Evolutionary conservation across 2,329 filamentous ascomycete species (phyloP).

Genomic region (Neocatenulostroma microsporum): DNA sequence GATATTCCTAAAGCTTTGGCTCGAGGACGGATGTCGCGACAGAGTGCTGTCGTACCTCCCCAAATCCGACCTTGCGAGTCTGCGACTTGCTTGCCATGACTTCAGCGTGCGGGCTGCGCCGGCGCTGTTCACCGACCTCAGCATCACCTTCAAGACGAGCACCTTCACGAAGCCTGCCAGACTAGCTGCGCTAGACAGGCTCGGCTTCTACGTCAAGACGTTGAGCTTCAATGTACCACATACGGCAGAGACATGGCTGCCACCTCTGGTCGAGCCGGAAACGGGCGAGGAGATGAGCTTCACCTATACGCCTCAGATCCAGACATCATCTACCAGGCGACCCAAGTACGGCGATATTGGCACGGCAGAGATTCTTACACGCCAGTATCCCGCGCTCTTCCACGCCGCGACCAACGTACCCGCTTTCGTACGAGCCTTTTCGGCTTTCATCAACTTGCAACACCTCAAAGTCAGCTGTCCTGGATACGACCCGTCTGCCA

Average conservation of each 20-base stretch:
- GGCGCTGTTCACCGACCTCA: conserved; percentile 60
- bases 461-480: conserved; percentile 72
- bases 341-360: conserved; percentile 75
- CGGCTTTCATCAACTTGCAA: conserved; percentile 58
- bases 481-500: conserved; percentile 56
- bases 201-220: conserved; percentile 71
- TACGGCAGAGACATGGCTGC: conserved; percentile 68
- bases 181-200: conserved; percentile 64
- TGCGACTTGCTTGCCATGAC: conserved; percentile 62
- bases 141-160: conserved; percentile 62
- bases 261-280: conserved; percentile 70
- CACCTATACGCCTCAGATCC: conserved; percentile 67
- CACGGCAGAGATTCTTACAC: conserved; percentile 71
- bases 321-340: conserved; percentile 50
- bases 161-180: conserved; percentile 68
- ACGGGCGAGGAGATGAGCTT: conserved; percentile 74
- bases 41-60: conserved; percentile 36
- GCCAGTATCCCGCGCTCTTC: conserved; percentile 83
- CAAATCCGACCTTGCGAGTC: conserved; percentile 35
- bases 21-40: conserved; percentile 41
- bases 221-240: conserved; percentile 73
- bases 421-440: conserved; percentile 70
- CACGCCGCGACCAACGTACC: conserved; percentile 83
- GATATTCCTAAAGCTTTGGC: conserved; percentile 44
- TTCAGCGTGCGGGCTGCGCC: conserved; percentile 63